Conservation (phyloP, 164 flowering plant genomes). For the Stephania cephalantha region DNA sequence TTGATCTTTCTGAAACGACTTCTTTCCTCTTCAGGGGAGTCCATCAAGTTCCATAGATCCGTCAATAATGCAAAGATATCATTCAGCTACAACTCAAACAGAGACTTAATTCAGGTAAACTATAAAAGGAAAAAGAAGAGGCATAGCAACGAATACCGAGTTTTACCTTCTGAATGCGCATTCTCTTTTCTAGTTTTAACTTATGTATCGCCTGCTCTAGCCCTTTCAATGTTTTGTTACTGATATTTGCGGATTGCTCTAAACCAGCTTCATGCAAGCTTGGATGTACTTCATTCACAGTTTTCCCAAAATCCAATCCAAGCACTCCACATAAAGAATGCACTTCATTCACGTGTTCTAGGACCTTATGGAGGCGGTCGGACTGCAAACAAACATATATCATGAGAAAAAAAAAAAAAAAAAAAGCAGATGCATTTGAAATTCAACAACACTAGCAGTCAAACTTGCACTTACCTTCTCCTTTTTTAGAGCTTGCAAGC, state of each 20-base stretch:
- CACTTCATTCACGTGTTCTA: slow-evolving; percentile 78
- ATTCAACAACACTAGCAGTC: background rate
- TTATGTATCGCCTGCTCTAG: slow-evolving; percentile 52
- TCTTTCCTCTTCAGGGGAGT: slow-evolving; percentile 60
- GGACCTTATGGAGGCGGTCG: slow-evolving; percentile 68
- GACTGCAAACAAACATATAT: slow-evolving; percentile 46
- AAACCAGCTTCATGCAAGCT: slow-evolving; percentile 49
- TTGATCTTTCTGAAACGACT: slow-evolving; percentile 34
- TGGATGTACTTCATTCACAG: slow-evolving; percentile 83
- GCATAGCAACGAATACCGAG: background rate
- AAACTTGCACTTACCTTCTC: slow-evolving; percentile 56
- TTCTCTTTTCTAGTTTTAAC: slow-evolving; percentile 58
- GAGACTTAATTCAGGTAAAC: background rate
- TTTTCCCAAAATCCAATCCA: slow-evolving; percentile 75
- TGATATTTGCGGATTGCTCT: slow-evolving; percentile 68
- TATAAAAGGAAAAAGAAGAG: background rate
- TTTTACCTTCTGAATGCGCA: slow-evolving; percentile 64
- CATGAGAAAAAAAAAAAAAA: background rate
- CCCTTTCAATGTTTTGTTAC: slow-evolving; percentile 63
- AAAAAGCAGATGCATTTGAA: slow-evolving; percentile 2
- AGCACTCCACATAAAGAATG: slow-evolving; percentile 76
- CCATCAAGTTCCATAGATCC: slow-evolving; percentile 92
- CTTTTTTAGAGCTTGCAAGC: slow-evolving; percentile 59
- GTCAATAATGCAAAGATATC: slow-evolving; percentile 43
- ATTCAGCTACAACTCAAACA: slow-evolving; percentile 52